Conservation (phyloP, 2,329 filamentous ascomycete genomes). For the Colletotrichum plurivorum region DNA sequence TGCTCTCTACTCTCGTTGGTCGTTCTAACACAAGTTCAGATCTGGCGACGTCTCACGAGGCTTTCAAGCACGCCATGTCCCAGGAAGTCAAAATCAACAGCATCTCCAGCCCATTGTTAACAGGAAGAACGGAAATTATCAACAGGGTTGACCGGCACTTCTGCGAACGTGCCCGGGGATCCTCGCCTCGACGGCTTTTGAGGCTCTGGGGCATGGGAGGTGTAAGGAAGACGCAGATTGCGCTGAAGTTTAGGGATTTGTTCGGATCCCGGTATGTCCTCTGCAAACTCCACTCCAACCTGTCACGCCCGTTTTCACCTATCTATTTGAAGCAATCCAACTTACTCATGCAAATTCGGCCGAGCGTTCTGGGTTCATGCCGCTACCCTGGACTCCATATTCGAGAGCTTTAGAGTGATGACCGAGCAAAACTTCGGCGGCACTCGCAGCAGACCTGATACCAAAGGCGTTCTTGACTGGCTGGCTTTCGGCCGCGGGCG, state of each 20-base stretch:
- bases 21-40: background rate
- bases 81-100: slow-evolving; percentile 1
- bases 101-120: slow-evolving; percentile 40
- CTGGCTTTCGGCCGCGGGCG: too few species aligned
- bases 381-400: slow-evolving; percentile 40
- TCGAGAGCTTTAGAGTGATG: too few species aligned
- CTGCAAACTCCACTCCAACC: too few species aligned
- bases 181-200: slow-evolving; percentile 41
- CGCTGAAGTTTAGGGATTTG: slow-evolving; percentile 44
- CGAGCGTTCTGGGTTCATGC: slow-evolving; percentile 52
- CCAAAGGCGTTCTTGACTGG: too few species aligned
- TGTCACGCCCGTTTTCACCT: too few species aligned
- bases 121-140: slow-evolving; percentile 45
- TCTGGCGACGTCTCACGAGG: slow-evolving; percentile 27
- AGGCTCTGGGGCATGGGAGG: slow-evolving; percentile 49
- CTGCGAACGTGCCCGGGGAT: slow-evolving; percentile 30
- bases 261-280: slow-evolving; percentile 42
- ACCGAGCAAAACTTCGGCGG: too few species aligned
- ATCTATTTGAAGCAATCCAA: too few species aligned
- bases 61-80: slow-evolving; percentile 5
- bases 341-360: too few species aligned
- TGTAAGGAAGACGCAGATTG: slow-evolving; percentile 51
- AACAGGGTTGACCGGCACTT: slow-evolving; percentile 37
- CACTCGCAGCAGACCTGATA: too few species aligned
- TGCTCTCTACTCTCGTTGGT: background rate